phyloP scores from a whole-genome alignment of 2,329 filamentous ascomycete genomes.

The Trichoderma sp. region DNA sequence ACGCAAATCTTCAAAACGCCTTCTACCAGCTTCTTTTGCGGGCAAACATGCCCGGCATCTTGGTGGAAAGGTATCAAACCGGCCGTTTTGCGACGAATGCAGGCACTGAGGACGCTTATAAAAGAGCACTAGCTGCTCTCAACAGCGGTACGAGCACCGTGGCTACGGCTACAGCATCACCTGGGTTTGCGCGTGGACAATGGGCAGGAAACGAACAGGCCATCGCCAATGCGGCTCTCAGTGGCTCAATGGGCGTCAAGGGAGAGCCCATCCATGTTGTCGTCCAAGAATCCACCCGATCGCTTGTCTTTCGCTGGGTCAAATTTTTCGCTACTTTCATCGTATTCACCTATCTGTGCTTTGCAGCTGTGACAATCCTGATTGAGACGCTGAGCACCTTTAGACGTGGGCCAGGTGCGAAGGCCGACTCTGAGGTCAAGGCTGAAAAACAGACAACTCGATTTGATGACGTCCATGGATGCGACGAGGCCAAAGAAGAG shows the following conservation, averaged over 20 bases:
- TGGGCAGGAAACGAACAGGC: conserved; percentile 40
- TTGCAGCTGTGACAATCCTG: conserved; percentile 79
- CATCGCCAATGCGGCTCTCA: conserved; percentile 38
- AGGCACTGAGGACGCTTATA: conserved; percentile 77
- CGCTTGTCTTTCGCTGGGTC: conserved; percentile 84
- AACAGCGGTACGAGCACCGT: conserved; percentile 39
- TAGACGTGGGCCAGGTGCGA: conserved; percentile 72
- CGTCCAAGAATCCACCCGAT: conserved; percentile 84
- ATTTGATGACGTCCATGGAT: conserved; percentile 94
- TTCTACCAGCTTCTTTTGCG: conserved; percentile 92
- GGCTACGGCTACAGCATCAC: conserved; percentile 33
- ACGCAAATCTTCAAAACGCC: conserved; percentile 84
- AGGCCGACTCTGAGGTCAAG: conserved; percentile 81
- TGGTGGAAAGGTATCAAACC: conserved; percentile 87
- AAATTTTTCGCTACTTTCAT: conserved; percentile 82
- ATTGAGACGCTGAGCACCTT: conserved; percentile 80
- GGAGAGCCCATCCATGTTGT: conserved; percentile 91
- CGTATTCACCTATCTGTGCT: conserved; percentile 75
- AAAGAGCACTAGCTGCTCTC: conserved; percentile 64
- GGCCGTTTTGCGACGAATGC: conserved; percentile 82
- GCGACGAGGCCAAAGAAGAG: conserved; percentile 97
- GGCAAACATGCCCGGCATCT: conserved; percentile 90
- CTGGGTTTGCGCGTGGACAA: conserved; percentile 35
- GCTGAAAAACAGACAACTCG: conserved; percentile 89
- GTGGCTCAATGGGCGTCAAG: conserved; percentile 65